These are phyloP conservation scores for Penicillium janthinellum DNA, from an alignment of 2,329 filamentous ascomycete genomes.

Conservation along the genomic window DNA sequence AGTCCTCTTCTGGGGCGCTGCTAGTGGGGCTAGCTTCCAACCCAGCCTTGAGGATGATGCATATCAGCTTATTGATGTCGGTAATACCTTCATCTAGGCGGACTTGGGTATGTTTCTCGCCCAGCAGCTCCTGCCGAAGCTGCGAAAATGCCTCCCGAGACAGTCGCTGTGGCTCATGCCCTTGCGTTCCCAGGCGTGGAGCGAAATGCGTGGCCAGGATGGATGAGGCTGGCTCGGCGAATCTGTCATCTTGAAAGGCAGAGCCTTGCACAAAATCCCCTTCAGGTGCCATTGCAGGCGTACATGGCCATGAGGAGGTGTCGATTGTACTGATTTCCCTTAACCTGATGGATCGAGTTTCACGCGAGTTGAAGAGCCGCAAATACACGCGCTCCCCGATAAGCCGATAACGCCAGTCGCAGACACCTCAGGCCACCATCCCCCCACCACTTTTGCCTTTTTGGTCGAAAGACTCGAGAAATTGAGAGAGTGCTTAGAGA, in stretches of 20 bases:
- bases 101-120: constrained; percentile 45
- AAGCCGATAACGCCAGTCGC: constrained; percentile 10
- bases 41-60: constrained; percentile 78
- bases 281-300: constrained; percentile 30
- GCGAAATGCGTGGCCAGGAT: constrained; percentile 87
- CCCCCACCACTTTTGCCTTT: constrained; percentile 5
- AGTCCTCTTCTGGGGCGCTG: constrained; percentile 60
- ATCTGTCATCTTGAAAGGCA: constrained; percentile 25
- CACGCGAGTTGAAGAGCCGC: constrained; percentile 4
- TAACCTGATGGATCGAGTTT: background rate
- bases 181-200: constrained; percentile 71
- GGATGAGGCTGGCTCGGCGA: constrained; percentile 59
- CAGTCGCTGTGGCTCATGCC: constrained; percentile 62
- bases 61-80: constrained; percentile 83
- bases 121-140: constrained; percentile 67
- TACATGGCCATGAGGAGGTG: constrained; percentile 13
- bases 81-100: constrained; percentile 66
- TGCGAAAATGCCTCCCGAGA: constrained; percentile 74
- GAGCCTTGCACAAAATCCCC: constrained; percentile 21
- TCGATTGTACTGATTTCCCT: background rate
- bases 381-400: constrained; percentile 15
- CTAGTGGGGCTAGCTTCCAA: constrained; percentile 62
- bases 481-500: background rate
- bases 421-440: constrained; percentile 26
- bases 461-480: background rate